Evolutionary conservation across 345 rosid species (phyloP), one percentile per base, ranked within the genome.

Genomic region (Ceriops decandra): DNA sequence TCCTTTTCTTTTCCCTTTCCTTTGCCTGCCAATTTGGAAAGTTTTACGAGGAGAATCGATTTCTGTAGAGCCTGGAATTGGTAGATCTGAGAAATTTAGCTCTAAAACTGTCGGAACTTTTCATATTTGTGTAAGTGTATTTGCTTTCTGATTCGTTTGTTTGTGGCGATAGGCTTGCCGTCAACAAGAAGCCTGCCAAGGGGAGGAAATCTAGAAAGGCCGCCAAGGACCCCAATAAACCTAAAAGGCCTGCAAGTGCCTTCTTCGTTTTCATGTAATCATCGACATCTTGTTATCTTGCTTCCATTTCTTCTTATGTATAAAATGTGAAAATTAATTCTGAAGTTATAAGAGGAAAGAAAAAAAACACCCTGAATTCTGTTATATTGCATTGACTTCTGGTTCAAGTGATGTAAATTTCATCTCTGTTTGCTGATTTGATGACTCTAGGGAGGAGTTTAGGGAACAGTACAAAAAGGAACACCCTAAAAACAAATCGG

Each of bases 401-500:
- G 46, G 49, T 28, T 21, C 13, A 13, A 28, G 31, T 42, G 1
- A 17, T 31, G 28, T 49, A 0, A 8, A 11, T 7, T 11, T 13
- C 5, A 7, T 51, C 2, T 5, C 49, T 52, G 60, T 13, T 16
- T 20, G 24, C 49, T 72, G 63, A 24, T 52, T 70, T 73, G 24
- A 5, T 78, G 35, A 16, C 10, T 77, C 1, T 16, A 93, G 97
- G 98, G 98, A 93, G 76, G 96, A 88, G 24, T 93, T 93, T 77
- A 91, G 98, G 80, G 85, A 82, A 76, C 76, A 68, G 30, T 93
- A 84, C 84, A 93, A 93, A 74, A 88, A 85, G 83, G 97, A 91
- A 1, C 98, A 93, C 28, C 98, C 98, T 27, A 87, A 89, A 35
- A 93, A 93, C 87, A 93, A 93, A 78, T 88, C 98, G 2, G 96